These are phyloP conservation scores for Camelina hispida DNA, from an alignment of 345 rosid species.

Conservation along the genomic window DNA sequence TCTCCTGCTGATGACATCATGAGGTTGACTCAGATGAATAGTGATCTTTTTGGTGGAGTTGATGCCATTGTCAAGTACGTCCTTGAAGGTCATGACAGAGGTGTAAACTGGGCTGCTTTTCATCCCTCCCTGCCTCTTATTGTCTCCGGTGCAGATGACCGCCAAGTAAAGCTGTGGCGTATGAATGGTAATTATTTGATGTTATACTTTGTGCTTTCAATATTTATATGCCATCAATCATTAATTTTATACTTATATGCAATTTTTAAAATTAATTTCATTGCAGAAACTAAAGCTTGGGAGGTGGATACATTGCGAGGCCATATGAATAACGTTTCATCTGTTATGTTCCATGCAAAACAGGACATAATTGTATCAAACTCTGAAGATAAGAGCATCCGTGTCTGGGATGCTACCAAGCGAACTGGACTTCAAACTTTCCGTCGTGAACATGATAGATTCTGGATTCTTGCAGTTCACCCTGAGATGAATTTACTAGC, in stretches of 20 bases:
- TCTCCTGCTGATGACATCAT: conserved; percentile 85
- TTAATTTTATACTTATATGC: background rate
- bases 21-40: conserved; percentile 82
- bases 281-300: conserved; percentile 94
- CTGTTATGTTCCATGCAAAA: conserved; percentile 86
- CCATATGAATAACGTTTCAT: conserved; percentile 88
- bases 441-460: conserved; percentile 85
- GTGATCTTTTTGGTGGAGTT: conserved; percentile 85
- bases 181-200: conserved; percentile 66
- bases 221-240: background rate
- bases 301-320: conserved; percentile 95
- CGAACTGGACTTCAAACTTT: conserved; percentile 87
- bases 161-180: conserved; percentile 94
- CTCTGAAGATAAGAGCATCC: conserved; percentile 89
- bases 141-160: conserved; percentile 94
- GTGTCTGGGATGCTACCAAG: conserved; percentile 94
- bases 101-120: conserved; percentile 95
- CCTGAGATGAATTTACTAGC: conserved; percentile 95
- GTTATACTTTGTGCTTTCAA: background rate
- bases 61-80: conserved; percentile 93
- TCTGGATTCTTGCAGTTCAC: conserved; percentile 87
- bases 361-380: conserved; percentile 92
- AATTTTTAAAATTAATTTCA: background rate
- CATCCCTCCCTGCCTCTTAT: conserved; percentile 86
- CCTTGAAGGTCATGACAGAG: conserved; percentile 92